Base-by-base conservation (phyloP, 202 grass and related monocot species). In the Carex arenaria region DNA sequence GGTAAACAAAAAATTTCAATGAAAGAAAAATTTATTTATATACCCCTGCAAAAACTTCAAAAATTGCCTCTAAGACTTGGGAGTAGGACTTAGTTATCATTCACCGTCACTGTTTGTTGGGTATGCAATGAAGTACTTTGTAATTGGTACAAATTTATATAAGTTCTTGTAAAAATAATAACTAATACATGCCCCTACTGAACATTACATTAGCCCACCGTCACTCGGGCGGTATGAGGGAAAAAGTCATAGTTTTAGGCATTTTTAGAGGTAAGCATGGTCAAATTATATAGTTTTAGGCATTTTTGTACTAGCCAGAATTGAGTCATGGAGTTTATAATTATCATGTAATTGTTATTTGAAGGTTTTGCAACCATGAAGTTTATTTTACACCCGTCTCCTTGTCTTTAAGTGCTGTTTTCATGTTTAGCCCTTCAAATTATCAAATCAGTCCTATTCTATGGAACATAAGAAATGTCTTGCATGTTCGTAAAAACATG, bases 1-100 rank as follows among this genome's bases (percentile, higher is more conserved):
- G 96, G 96, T 99, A 92, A 55, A 55, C 38, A n/a, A 36, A 12
- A 59, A 12, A 11, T 12, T 34, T 32, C 31, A 56, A 31, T 76
- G 17, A 36, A 77, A 56, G 12, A n/a, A 87, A 87, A 34, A 69
- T 70, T 3, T 20, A 51, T 26, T 23, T 72, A 49, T 72, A 49
- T 72, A 72, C 64, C 20, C n/a, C 43, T 59, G 14, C 51, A 76
- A 34, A 76, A 6, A 3, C 23, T 55, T 32, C 5, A 64, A 56
- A 59, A 59, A 5, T 8, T 59, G 18, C 22, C 23, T 47, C 6
- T 74, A 47, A 47, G 20, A 54, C 11, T 32, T 17, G 4, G 12
- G 15, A 76, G 5, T 13, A 42, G 51, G 7, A 15, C 28, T 56
- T 54, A 1, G 54, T 55, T 55, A 76, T 76, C 26, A 72, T 71